phyloP scores from a whole-genome alignment of 2,329 filamentous ascomycete genomes.

The Rugonectria rugulosa region DNA sequence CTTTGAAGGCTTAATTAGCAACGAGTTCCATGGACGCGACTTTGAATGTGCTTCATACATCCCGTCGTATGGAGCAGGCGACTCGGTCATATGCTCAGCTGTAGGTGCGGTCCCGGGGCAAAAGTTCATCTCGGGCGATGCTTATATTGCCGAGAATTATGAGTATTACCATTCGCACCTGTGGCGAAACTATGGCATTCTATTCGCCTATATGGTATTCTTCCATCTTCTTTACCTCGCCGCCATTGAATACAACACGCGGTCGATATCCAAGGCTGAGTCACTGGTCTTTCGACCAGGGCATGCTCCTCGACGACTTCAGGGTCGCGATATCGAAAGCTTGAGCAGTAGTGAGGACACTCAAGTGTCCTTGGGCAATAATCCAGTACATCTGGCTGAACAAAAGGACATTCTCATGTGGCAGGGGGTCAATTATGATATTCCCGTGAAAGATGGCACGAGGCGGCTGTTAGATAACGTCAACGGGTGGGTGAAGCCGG shows the following conservation, averaged over 20 bases:
- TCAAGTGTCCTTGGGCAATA: slow-evolving; percentile 45
- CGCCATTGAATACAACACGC: slow-evolving; percentile 70
- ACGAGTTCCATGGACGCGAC: slow-evolving; percentile 70
- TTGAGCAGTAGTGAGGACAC: slow-evolving; percentile 59
- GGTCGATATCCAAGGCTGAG: slow-evolving; percentile 69
- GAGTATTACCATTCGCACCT: slow-evolving; percentile 64
- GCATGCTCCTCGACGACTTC: too few relatives aligned
- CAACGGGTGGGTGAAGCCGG: slow-evolving; percentile 77
- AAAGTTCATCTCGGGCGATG: slow-evolving; percentile 64
- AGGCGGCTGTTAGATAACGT: slow-evolving; percentile 73
- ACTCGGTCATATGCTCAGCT: slow-evolving; percentile 61
- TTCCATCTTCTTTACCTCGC: slow-evolving; percentile 71
- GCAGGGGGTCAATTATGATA: slow-evolving; percentile 75
- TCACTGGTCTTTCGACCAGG: slow-evolving; percentile 75
- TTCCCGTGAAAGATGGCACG: slow-evolving; percentile 69
- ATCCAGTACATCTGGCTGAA: slow-evolving; percentile 39
- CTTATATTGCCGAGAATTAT: slow-evolving; percentile 64
- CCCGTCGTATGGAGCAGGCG: slow-evolving; percentile 54
- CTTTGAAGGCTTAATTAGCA: slow-evolving; percentile 76
- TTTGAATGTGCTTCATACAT: slow-evolving; percentile 64
- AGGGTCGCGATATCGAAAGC: too few relatives aligned
- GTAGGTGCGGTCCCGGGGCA: slow-evolving; percentile 63
- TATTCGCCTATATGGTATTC: slow-evolving; percentile 68
- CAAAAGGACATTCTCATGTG: slow-evolving; percentile 74
- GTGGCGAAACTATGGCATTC: slow-evolving; percentile 75